phyloP scores from a whole-genome alignment of 2,329 filamentous ascomycete species.

The Fusarium veterinarium region DNA sequence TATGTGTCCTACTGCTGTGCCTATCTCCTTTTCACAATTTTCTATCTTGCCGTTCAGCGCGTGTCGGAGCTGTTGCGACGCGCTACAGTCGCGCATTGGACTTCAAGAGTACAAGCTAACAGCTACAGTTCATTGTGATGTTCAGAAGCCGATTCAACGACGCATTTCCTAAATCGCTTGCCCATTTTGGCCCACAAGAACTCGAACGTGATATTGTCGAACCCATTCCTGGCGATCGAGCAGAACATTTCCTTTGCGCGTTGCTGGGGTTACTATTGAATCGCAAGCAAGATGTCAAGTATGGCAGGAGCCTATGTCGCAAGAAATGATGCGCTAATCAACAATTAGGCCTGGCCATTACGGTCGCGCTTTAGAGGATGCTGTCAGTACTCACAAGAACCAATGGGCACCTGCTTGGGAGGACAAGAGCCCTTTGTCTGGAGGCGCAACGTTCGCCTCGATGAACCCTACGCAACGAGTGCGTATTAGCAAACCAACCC shows the following conservation, averaged over 20 bases:
- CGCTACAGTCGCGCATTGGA: constrained; percentile 63
- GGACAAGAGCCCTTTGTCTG: constrained; percentile 83
- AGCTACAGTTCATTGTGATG: constrained; percentile 91
- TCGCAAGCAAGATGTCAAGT: constrained; percentile 99
- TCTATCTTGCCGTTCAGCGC: constrained; percentile 48
- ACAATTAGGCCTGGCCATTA: constrained; percentile 86
- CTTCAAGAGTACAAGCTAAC: constrained; percentile 50
- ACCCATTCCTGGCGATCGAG: constrained; percentile 81
- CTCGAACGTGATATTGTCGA: constrained; percentile 88
- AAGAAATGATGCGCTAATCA: constrained; percentile 25
- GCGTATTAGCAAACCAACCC: constrained; percentile 47
- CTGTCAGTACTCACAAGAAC: constrained; percentile 82
- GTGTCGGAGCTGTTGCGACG: constrained; percentile 57
- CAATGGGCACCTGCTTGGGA: constrained; percentile 93
- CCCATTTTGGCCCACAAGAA: constrained; percentile 94
- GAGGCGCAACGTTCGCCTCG: constrained; percentile 81
- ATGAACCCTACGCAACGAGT: constrained; percentile 88
- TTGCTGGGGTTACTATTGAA: constrained; percentile 90
- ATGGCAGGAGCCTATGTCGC: constrained; percentile 54
- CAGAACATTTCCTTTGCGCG: constrained; percentile 90
- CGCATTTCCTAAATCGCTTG: constrained; percentile 85
- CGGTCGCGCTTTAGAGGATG: constrained; percentile 92
- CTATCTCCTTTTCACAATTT: constrained; percentile 24
- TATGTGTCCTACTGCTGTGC: constrained; percentile 64
- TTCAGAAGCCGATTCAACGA: constrained; percentile 94